Base-by-base conservation (phyloP, 805 yeast genomes). In the Peterozyma xylosa region DNA sequence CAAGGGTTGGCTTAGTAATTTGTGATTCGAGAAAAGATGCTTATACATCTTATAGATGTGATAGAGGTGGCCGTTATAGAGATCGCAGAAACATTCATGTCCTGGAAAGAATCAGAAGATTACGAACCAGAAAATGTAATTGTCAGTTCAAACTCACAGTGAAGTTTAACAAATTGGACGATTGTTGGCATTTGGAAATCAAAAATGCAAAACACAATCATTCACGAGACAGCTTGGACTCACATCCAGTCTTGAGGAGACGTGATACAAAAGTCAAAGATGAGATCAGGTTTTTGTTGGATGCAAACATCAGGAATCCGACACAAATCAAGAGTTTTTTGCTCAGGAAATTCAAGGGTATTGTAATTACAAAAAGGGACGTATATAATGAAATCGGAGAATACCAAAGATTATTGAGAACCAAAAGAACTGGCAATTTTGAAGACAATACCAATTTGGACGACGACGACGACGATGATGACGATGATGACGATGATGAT, bases 401-500 rank as follows among this genome's bases (percentile, higher is more conserved):
- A 7, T 21, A 21, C 7, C 27, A 21, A 7, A 21, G 27, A 7
- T 21, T 21, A 21, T 5, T 21, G 27, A 4, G 27, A 21, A 21
- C 7, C 7, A 7, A 21, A 7, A 21, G 7, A 21, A 21, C 27
- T 5, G 27, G 27, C 7, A 21, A 21, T 21, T 21, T 21, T 7
- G 27, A 21, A 21, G 27, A 7, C 4, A 7, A 5, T 7, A 21
- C 27, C 27, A 21, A 21, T 21, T 21, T 40, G 37, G 32, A 37
- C 6, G 37, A 44, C 21, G 16, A 27, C 14, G 46, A 40, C 10
- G 43, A 33, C 11, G 41, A 39, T 1, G 29, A 33, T 10, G 46
- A 44, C 5, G 46, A 44, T 14, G 43, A 33, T 15, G 43, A 37
- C 11, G 41, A 36, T 3, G 61, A 50, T 9, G 58, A 50, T 9